These are phyloP conservation scores for Chaetoscypha palmicola DNA, from an alignment of 2,329 filamentous ascomycete genomes.

Conservation along the genomic window DNA sequence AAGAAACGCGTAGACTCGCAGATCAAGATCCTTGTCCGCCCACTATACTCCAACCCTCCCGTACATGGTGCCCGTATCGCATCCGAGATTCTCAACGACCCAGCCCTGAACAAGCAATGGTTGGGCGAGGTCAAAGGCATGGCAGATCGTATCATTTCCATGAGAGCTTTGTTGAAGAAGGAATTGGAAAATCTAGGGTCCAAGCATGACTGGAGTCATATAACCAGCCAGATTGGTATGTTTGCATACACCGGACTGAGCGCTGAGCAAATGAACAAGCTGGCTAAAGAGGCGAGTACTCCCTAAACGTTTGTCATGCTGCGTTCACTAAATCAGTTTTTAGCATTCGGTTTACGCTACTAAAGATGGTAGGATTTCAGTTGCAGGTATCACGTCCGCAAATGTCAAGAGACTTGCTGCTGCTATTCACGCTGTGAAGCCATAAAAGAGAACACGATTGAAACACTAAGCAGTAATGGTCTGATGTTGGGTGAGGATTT, in stretches of 20 bases:
- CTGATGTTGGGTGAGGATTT: neutral
- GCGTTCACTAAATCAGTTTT: neutral
- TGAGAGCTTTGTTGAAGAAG: constrained; percentile 89
- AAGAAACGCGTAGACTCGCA: constrained; percentile 95
- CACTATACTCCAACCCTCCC: constrained; percentile 96
- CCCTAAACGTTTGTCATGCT: too few species aligned
- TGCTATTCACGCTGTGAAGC: constrained; percentile 76
- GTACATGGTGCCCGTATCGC: constrained; percentile 95
- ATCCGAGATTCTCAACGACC: constrained; percentile 81
- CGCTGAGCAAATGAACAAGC: constrained; percentile 80
- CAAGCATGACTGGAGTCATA: constrained; percentile 98
- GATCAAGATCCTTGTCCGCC: constrained; percentile 95
- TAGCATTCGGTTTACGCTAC: constrained; percentile 94
- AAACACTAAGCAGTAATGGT: neutral
- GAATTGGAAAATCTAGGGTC: constrained; percentile 93
- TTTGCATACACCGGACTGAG: constrained; percentile 96
- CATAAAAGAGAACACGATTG: constrained; percentile 17
- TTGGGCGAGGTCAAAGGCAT: constrained; percentile 94
- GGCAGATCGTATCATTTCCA: constrained; percentile 98
- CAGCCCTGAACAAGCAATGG: constrained; percentile 86
- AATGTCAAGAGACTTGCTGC: constrained; percentile 77
- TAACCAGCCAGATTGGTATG: constrained; percentile 98
- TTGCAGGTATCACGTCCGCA: constrained; percentile 73
- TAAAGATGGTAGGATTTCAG: constrained; percentile 81
- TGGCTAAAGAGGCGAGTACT: constrained; percentile 72